Evolutionary conservation across 1,284 basidiomycete genomes (phyloP).

Genomic region (Bjerkandera adusta): DNA sequence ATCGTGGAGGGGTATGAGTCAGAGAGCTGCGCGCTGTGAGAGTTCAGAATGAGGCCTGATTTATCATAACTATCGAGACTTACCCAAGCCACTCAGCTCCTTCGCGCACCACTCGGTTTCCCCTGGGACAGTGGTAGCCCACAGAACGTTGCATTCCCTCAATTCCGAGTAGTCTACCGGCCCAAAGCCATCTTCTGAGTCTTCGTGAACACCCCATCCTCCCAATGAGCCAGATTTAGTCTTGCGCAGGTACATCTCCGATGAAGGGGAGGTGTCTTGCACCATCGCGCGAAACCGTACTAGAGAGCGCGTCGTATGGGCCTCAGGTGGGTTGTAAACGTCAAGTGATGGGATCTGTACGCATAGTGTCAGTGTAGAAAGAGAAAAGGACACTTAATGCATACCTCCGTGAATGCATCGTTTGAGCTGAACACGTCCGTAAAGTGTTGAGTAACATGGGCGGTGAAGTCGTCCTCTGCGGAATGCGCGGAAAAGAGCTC

Average conservation of each 20-base stretch:
- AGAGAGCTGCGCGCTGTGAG: conserved; percentile 6
- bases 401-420: conserved; percentile 45
- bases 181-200: conserved; percentile 22
- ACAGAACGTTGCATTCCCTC: conserved; percentile 60
- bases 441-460: conserved; percentile 50
- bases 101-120: conserved; percentile 49
- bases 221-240: conserved; percentile 44
- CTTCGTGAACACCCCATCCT: conserved; percentile 64
- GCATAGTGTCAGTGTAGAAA: not conserved
- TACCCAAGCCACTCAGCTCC: conserved; percentile 33
- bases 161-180: conserved; percentile 47
- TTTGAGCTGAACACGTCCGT: conserved; percentile 38
- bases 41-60: not conserved
- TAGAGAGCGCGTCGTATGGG: conserved; percentile 46
- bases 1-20: conserved; percentile 30
- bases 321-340: conserved; percentile 43
- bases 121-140: conserved; percentile 71
- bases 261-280: conserved; percentile 74
- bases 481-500: conserved; percentile 38
- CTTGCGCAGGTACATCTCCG: conserved; percentile 65
- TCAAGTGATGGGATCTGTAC: conserved; percentile 55
- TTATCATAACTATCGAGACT: too few relatives aligned
- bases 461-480: conserved; percentile 39
- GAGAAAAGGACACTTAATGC: not conserved
- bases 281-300: conserved; percentile 74